Conservation (phyloP, 257 asterid species). For the Lycium barbarum region DNA sequence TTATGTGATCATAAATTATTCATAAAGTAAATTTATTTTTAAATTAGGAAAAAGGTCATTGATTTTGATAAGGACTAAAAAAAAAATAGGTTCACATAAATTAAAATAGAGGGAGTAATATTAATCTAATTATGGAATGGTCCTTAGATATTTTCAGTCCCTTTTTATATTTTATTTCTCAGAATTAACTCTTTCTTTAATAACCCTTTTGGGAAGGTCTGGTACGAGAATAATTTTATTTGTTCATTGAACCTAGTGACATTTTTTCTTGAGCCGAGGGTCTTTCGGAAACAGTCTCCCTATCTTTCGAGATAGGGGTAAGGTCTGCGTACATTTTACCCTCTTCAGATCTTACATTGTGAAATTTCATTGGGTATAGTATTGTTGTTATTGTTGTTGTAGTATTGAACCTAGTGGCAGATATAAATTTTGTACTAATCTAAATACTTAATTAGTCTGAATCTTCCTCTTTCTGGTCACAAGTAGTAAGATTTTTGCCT, state of each 20-base stretch:
- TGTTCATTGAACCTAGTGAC: slow-evolving; percentile 22
- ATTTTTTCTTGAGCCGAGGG: too few relatives aligned
- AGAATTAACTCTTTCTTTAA: background rate
- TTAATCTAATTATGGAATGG: slow-evolving; percentile 19
- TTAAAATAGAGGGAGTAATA: too few relatives aligned
- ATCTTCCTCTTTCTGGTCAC: background rate
- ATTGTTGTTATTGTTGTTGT: too few relatives aligned
- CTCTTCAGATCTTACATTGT: too few relatives aligned
- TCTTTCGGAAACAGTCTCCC: too few relatives aligned
- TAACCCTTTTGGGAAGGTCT: slow-evolving; percentile 23
- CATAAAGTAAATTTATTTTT: too few relatives aligned
- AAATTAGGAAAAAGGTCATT: too few relatives aligned
- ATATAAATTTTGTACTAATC: background rate
- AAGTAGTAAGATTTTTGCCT: background rate
- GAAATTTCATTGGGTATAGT: too few relatives aligned
- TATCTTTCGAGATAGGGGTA: too few relatives aligned
- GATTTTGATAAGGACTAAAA: too few relatives aligned
- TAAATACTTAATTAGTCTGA: background rate
- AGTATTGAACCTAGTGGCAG: slow-evolving; percentile 1
- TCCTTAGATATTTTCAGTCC: slow-evolving; percentile 39
- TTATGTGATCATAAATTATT: too few relatives aligned
- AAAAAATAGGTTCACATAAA: background rate
- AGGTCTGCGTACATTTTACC: too few relatives aligned
- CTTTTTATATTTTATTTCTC: background rate
- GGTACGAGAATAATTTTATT: background rate